Base-by-base conservation (phyloP, 2,329 filamentous ascomycete genomes). In the Alternaria sp. region DNA sequence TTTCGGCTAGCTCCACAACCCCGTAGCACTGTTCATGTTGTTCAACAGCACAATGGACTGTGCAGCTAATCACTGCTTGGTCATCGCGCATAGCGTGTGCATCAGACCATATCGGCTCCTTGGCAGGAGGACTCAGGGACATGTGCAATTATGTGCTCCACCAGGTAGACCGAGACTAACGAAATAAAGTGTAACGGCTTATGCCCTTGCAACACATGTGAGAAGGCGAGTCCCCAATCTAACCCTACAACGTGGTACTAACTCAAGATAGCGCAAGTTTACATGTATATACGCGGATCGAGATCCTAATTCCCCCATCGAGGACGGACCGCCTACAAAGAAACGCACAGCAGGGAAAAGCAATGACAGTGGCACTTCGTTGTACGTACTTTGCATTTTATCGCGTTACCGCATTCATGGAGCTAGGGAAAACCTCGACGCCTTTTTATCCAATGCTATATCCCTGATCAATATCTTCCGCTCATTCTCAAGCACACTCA, bases 161-260 rank as follows among this genome's bases (percentile, higher is more conserved):
- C 37, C 44, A 37, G 42, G 41, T 36, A 49, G 14, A 44, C 14
- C 31, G 26, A 45, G 14, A 34, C 42, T 68, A 62, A 71, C 59
- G 56, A 13, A 31, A 39, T 46, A 48, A 63, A 88, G 86, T 88
- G 86, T 74, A 85, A 88, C 74, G 86, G 85, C 26, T 69, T 80
- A 45, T 80, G 78, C 51, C 86, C 85, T 36, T 89, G 86, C 73
- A 81, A 81, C 58, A 85, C 83, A 24, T 89, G 86, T 74, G 76
- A 79, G 42, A 87, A 85, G 76, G 82, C 84, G 72, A 77, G 51
- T 39, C 23, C 10, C 29, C 36, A 13, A 33, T 11, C 23, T 29
- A 33, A 11, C 24, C 39, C 37, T 51, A 26, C 17, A 31, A 48
- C 23, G 29, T 2, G 26, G 10, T 54, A 55, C 66, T 74, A 49